Evolutionary conservation across 768 basidiomycete genomes (phyloP).

Genomic region (Leucocoprinus sp.): DNA sequence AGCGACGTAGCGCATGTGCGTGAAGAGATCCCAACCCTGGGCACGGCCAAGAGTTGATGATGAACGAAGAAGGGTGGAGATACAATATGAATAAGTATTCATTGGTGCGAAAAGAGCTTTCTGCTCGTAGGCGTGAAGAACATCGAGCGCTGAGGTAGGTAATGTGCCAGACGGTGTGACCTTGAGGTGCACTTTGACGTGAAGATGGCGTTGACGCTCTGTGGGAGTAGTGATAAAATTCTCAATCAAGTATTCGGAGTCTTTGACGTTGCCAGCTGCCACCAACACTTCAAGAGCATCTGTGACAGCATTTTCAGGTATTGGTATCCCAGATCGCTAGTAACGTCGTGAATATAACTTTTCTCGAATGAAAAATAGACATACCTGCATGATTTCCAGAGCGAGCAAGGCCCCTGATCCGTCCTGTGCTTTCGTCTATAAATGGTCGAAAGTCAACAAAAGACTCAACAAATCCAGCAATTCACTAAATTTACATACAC

Average conservation of each 20-base stretch:
- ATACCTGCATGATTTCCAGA: slow-evolving; percentile 49
- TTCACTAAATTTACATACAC: slow-evolving; percentile 27
- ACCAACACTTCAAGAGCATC: slow-evolving; percentile 44
- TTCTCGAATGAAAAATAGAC: neutral
- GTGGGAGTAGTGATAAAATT: slow-evolving; percentile 19
- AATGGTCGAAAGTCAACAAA: slow-evolving; percentile 7
- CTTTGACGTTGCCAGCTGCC: slow-evolving; percentile 31
- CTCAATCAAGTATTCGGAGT: slow-evolving; percentile 31
- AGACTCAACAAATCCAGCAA: neutral
- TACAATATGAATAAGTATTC: slow-evolving; percentile 63
- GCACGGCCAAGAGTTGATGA: slow-evolving; percentile 48
- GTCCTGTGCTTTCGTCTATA: slow-evolving; percentile 43
- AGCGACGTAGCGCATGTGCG: slow-evolving; percentile 94
- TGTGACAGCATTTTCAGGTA: slow-evolving; percentile 38
- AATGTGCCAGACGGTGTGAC: slow-evolving; percentile 38
- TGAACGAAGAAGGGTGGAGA: slow-evolving; percentile 47
- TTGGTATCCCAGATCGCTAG: slow-evolving; percentile 34
- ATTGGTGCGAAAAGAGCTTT: slow-evolving; percentile 58
- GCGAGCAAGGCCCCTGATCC: slow-evolving; percentile 37
- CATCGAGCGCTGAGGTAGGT: slow-evolving; percentile 52
- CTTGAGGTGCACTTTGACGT: slow-evolving; percentile 60
- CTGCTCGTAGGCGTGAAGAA: slow-evolving; percentile 69
- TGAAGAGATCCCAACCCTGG: slow-evolving; percentile 89
- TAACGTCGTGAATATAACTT: slow-evolving; percentile 3
- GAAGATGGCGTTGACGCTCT: slow-evolving; percentile 57